phyloP scores from a whole-genome alignment of 1,139 yeast species.

The Saccharomyces hybrid region DNA sequence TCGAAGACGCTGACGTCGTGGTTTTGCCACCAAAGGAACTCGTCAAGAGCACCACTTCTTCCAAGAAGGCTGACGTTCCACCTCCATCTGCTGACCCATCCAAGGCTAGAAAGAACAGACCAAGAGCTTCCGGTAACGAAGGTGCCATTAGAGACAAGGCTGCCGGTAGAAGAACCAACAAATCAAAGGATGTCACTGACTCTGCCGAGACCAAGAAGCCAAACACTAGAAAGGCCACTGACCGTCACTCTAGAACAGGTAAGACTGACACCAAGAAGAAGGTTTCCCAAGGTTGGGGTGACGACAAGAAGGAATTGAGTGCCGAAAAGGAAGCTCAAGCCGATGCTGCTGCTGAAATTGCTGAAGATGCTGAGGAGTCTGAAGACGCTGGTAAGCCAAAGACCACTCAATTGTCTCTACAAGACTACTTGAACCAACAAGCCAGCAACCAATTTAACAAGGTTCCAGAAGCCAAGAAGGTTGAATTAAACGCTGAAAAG shows the following conservation, averaged over 20 bases:
- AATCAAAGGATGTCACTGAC: conserved; percentile 47
- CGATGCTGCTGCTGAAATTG: conserved; percentile 33
- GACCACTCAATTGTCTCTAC: conserved; percentile 41
- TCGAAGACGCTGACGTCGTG: conserved; percentile 55
- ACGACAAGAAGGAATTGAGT: conserved; percentile 49
- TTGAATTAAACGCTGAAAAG: conserved; percentile 46
- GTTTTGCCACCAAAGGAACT: conserved; percentile 58
- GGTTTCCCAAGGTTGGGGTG: conserved; percentile 81
- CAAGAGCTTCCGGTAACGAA: conserved; percentile 76
- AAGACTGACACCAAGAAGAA: conserved; percentile 82
- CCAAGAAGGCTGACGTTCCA: conserved; percentile 82
- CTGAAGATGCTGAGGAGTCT: conserved; percentile 42
- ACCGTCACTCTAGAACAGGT: conserved; percentile 81
- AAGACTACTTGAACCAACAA: conserved; percentile 55
- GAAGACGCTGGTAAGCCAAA: conserved; percentile 46
- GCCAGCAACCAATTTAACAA: conserved; percentile 37
- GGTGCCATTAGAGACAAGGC: conserved; percentile 74
- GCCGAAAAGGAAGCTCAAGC: conserved; percentile 6
- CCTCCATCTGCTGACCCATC: conserved; percentile 79
- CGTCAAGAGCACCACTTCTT: conserved; percentile 75
- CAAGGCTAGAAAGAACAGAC: conserved; percentile 66
- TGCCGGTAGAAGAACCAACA: conserved; percentile 61
- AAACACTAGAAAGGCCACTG: conserved; percentile 51
- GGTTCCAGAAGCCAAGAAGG: conserved; percentile 41
- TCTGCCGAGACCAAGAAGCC: conserved; percentile 49